Percentiles rank a stretch among this genome's conserved stretches.
These are phyloP conservation scores for Phytophthora citricola DNA, from an alignment of 352 stramenopile species.

Conservation along the genomic window DNA sequence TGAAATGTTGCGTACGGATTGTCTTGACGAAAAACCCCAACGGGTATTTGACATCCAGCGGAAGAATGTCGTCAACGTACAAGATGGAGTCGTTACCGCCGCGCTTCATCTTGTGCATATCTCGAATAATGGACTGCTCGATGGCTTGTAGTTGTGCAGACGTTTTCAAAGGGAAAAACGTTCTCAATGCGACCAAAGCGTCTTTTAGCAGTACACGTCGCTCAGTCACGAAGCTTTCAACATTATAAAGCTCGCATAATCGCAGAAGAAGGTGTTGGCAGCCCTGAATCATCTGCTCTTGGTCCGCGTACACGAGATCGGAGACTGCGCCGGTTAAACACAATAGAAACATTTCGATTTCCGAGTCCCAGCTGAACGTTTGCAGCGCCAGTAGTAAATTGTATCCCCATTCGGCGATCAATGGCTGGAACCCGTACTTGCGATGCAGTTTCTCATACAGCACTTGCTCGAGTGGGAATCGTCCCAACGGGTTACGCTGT, in stretches of 20 bases:
- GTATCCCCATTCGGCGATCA: constrained; percentile 89
- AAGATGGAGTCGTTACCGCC: constrained; percentile 73
- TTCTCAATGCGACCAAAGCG: constrained; percentile 69
- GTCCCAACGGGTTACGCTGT: constrained; percentile 51
- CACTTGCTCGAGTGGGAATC: constrained; percentile 64
- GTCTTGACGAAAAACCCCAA: constrained; percentile 82
- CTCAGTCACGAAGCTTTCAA: constrained; percentile 64
- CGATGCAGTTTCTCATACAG: constrained; percentile 81
- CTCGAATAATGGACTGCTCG: constrained; percentile 76
- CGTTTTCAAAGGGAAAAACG: constrained; percentile 84
- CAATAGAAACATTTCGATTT: constrained; percentile 82
- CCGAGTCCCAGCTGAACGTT: constrained; percentile 73
- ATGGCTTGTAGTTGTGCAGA: constrained; percentile 74
- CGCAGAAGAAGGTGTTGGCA: constrained; percentile 57
- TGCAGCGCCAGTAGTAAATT: constrained; percentile 80
- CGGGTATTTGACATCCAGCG: constrained; percentile 50
- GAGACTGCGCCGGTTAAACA: constrained; percentile 74
- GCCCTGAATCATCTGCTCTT: constrained; percentile 68
- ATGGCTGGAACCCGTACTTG: constrained; percentile 83
- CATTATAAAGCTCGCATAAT: constrained; percentile 58
- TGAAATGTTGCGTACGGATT: constrained; percentile 82
- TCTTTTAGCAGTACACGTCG: constrained; percentile 75
- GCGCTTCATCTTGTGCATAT: constrained; percentile 84
- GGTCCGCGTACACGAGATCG: constrained; percentile 74
- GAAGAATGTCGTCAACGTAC: constrained; percentile 79